Evolutionary conservation across 352 stramenopile species (phyloP), one percentile per base, ranked within the genome.

Genomic region (Phytopythium helicoides): DNA sequence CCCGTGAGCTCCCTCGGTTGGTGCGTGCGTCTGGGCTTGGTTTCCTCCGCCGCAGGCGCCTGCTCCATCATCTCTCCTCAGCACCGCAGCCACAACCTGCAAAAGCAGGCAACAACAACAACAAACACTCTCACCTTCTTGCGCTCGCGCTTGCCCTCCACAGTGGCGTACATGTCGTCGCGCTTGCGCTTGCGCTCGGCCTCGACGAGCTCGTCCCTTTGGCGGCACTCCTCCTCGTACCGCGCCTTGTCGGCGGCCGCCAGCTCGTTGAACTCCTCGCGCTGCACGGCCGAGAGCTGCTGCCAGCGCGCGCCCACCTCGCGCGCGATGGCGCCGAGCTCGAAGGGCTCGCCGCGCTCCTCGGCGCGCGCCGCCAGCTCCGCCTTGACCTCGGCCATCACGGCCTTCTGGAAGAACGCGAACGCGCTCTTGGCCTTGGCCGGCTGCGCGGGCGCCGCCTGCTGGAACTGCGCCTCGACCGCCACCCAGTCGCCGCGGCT

Each of bases 141-240:
- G 47, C 85, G 81, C 52, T 92, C 84, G 33, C 84, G 84, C 57
- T 88, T 90, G 60, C 84, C 84, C n/a, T 94, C 80, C 2, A 92
- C 79, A 0, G 60, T 56, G 1, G 69, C 69, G 36, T 89, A 80
- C 57, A 87, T 50, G 37, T 93, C 82, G 10, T 92, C 76, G 16
- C 82, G 68, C 63, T 92, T 93, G 36, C 73, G 65, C 41, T 86
- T 81, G 34, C 80, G 85, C 39, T 88, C 77, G 36, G 50, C 63
- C 52, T 92, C 82, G 44, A 95, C 81, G 35, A 85, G 63, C 35
- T 82, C 62, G 60, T 95, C 85, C 3, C 82, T 73, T n/a, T 64
- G 60, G 35, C 79, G 76, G 50, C 79, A 92, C 42, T 91, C 82
- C 33, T 85, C 77, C 6, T 93, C 82, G 54, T 86, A 95, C 10